A percentile compares a stretch with the other conserved stretches of the same genome.
These are phyloP conservation scores for Bolboschoenoplectus hybrid DNA, from an alignment of 202 grass and related monocot genomes.

Conservation along the genomic window DNA sequence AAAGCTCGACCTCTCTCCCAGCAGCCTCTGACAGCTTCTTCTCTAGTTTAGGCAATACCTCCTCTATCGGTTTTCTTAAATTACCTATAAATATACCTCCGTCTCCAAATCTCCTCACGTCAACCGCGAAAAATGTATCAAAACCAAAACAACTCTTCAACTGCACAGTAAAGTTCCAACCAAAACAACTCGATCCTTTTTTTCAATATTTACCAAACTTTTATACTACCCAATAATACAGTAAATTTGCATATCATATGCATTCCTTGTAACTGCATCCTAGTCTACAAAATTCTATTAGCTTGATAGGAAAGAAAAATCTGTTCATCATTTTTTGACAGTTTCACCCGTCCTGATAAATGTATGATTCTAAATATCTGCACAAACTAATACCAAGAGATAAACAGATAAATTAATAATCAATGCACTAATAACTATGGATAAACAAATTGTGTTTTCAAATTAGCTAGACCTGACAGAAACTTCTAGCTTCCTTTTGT, in stretches of 20 bases:
- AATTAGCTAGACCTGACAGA: not conserved
- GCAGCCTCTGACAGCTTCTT: conserved; percentile 91
- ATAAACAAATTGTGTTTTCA: conserved; percentile 1
- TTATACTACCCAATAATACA: not conserved
- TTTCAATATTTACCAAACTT: not conserved
- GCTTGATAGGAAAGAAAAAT: not conserved
- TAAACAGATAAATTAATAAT: conserved; percentile 3
- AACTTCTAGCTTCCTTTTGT: not conserved
- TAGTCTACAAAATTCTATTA: not conserved
- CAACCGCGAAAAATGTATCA: conserved; percentile 89
- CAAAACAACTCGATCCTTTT: not conserved
- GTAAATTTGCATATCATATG: not conserved
- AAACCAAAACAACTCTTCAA: conserved; percentile 92
- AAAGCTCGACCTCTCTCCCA: conserved; percentile 76
- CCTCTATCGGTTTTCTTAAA: conserved; percentile 76
- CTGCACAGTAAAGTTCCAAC: conserved; percentile 43
- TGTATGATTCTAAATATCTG: not conserved
- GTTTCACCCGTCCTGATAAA: not conserved
- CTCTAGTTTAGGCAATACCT: conserved; percentile 76
- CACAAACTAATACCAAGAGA: not conserved
- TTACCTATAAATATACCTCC: conserved; percentile 96
- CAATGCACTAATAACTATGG: not conserved
- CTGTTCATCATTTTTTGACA: not conserved
- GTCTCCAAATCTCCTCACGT: conserved; percentile 85
- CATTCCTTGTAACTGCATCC: not conserved